phyloP scores from a whole-genome alignment of 2,329 filamentous ascomycete species.

The Fusarium guadeloupense region DNA sequence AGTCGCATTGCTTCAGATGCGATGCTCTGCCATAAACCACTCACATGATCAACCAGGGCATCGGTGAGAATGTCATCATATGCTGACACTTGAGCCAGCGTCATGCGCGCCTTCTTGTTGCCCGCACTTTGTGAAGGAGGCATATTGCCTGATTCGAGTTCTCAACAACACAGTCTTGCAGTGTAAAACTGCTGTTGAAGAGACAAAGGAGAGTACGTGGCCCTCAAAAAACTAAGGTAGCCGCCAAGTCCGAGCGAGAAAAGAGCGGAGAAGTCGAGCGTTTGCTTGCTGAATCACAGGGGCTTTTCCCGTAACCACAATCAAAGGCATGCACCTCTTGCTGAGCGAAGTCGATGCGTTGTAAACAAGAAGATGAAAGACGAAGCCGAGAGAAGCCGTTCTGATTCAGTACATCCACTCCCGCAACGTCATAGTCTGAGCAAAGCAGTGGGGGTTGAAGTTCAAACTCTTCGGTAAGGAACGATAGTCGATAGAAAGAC shows the following conservation, averaged over 20 bases:
- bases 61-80: conserved; percentile 98
- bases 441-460: conserved; percentile 18
- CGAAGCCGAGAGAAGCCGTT: conserved; percentile 21
- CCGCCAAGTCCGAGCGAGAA: conserved; percentile 25
- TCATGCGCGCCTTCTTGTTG: conserved; percentile 76
- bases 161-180: background rate
- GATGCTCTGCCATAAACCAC: conserved; percentile 48
- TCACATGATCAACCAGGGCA: conserved; percentile 92
- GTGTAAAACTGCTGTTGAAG: conserved; percentile 2
- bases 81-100: conserved; percentile 84
- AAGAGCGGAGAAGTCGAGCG: conserved; percentile 22
- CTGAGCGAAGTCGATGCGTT: conserved; percentile 1
- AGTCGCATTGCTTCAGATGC: conserved; percentile 16
- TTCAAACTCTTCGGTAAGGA: conserved; percentile 23
- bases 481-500: conserved; percentile 10
- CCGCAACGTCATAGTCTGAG: conserved; percentile 43
- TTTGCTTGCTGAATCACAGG: conserved; percentile 2
- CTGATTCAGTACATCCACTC: conserved; percentile 38
- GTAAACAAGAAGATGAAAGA: conserved; percentile 12
- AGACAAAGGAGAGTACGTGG: conserved; percentile 38
- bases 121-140: conserved; percentile 49
- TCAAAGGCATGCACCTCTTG: background rate
- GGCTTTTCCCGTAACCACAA: background rate
- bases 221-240: conserved; percentile 15
- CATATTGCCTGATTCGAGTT: conserved; percentile 42